Evolutionary conservation across 2,329 filamentous ascomycete species (phyloP), one percentile per base, ranked within the genome.

Genomic region (Tothia fuscella): DNA sequence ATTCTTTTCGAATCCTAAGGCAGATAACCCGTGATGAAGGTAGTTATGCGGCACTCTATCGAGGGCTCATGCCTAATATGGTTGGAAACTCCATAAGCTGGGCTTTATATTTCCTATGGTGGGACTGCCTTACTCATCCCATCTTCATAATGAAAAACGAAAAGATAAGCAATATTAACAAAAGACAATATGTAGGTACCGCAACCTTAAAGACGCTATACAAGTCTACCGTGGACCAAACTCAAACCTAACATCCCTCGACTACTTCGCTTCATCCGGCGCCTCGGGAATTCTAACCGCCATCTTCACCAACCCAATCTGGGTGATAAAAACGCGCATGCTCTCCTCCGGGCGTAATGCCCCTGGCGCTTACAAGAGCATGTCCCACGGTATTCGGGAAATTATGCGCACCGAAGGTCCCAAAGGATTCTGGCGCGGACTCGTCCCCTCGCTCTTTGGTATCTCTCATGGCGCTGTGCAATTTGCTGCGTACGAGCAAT

Each of bases 251-350:
- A 63, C 70, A 3, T 73, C 76, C 5, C 67, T 68, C 20, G 86
- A 94, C 60, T 94, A 88, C 65, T 89, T 95, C 57, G 53, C 81
- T 35, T 77, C 87, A 3, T 88, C 83, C 25, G 82, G 72, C 2
- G 58, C 65, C 28, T 71, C 74, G 51, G 88, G 89, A 22, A 68
- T 81, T 14, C 61, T 84, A 30, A 93, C 87, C 2, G 82, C 88
- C 32, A 64, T 84, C 22, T 70, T 89, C 49, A 96, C 91, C 22
- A 96, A 96, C 58, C 91, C 91, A 2, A 80, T 98, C 52, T 98
- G 91, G 91, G 91, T 98, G 3, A 78, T 98, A 59, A 96, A 96
- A 68, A 96, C 89, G 6, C 82, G 91, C 48, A 96, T 98, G 87
- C 70, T 96, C 19, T 86, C 87, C 22, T 88, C 84, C 3, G 84